Percentiles rank a stretch among this genome's conserved stretches.
phyloP scores from a whole-genome alignment of 2,329 filamentous ascomycete species.

The Xylaria sp. region DNA sequence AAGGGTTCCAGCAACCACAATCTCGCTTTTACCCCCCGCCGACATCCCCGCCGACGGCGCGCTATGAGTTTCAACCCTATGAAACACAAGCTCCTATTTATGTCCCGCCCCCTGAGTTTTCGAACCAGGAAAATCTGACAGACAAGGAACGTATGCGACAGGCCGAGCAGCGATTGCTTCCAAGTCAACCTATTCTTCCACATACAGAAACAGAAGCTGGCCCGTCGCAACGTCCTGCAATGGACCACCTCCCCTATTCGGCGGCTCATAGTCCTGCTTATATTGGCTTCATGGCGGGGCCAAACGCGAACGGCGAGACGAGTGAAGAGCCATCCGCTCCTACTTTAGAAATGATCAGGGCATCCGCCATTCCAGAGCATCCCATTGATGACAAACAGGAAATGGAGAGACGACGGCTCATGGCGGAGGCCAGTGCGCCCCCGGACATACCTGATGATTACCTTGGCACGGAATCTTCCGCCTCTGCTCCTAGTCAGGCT shows the following conservation, averaged over 20 bases:
- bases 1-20: slow-evolving; percentile 20
- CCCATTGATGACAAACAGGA: slow-evolving; percentile 65
- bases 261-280: not conserved
- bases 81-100: slow-evolving; percentile 42
- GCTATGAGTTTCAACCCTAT: slow-evolving; percentile 31
- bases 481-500: slow-evolving; percentile 11
- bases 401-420: slow-evolving; percentile 51
- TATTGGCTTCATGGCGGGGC: not conserved
- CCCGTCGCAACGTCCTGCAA: slow-evolving; percentile 37
- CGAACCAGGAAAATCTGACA: slow-evolving; percentile 57
- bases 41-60: slow-evolving; percentile 31
- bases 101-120: slow-evolving; percentile 55
- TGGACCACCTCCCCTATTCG: not conserved
- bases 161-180: slow-evolving; percentile 73
- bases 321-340: slow-evolving; percentile 38
- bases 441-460: slow-evolving; percentile 30
- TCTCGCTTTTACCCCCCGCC: slow-evolving; percentile 27
- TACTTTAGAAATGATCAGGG: slow-evolving; percentile 41
- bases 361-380: slow-evolving; percentile 25
- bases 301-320: not conserved
- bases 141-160: slow-evolving; percentile 78
- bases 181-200: slow-evolving; percentile 64
- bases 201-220: slow-evolving; percentile 32
- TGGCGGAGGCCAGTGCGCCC: slow-evolving; percentile 50
- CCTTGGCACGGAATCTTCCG: slow-evolving; percentile 21